phyloP scores from a whole-genome alignment of 768 basidiomycete genomes.

The Hysterangium stoloniferum region DNA sequence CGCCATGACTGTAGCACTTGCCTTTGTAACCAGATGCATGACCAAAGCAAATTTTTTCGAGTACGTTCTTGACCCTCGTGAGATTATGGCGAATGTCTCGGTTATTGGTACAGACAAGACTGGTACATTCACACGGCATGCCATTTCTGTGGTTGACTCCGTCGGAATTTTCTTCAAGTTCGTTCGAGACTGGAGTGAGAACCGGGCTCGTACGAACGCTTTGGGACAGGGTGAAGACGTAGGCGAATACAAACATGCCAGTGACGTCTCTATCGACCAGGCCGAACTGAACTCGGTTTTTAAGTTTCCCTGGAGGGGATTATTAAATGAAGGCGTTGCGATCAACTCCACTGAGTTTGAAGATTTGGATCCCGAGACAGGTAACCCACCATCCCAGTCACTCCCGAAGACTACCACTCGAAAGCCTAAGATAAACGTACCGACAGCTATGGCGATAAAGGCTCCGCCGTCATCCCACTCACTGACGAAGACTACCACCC shows the following conservation, averaged over 20 bases:
- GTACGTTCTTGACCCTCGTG: slow-evolving; percentile 91
- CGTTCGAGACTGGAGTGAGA: slow-evolving; percentile 68
- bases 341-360: slow-evolving; percentile 95
- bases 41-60: slow-evolving; percentile 91
- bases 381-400: too few species aligned
- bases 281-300: slow-evolving; percentile 57
- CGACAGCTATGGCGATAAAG: too few species aligned
- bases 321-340: slow-evolving; percentile 82
- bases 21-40: slow-evolving; percentile 99
- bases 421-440: too few species aligned
- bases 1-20: slow-evolving; percentile 91
- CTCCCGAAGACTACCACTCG: too few species aligned
- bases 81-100: slow-evolving; percentile 97
- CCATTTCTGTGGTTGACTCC: slow-evolving; percentile 93
- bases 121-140: slow-evolving; percentile 91
- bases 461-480: too few species aligned
- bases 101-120: slow-evolving; percentile 96
- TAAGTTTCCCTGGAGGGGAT: slow-evolving; percentile 45
- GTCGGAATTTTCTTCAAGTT: slow-evolving; percentile 94
- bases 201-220: slow-evolving; percentile 64
- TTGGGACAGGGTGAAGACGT: slow-evolving; percentile 41
- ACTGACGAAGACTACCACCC: too few species aligned
- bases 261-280: slow-evolving; percentile 87
- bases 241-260: slow-evolving; percentile 36
- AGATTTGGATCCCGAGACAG: slow-evolving; percentile 57